These are phyloP conservation scores for Nitzschia sp. DNA, from an alignment of 108 stramenopile genomes.

Conservation along the genomic window DNA sequence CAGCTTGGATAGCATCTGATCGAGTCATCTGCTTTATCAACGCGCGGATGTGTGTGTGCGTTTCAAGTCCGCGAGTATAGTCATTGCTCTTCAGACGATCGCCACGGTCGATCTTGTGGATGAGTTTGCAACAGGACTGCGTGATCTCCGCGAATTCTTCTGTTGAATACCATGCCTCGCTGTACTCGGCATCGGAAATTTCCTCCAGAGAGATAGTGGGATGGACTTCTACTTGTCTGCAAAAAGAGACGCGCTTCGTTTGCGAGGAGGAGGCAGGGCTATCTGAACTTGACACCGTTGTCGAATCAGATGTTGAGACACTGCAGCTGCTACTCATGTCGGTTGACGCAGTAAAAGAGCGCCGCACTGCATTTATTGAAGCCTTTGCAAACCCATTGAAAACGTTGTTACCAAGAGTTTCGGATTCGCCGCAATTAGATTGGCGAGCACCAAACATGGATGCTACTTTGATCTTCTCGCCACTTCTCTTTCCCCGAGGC, in stretches of 20 bases:
- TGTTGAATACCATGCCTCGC: neutral
- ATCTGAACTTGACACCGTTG: neutral
- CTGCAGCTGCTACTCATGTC: neutral
- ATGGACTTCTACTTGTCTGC: neutral
- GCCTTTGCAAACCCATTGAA: neutral
- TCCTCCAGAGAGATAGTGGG: neutral
- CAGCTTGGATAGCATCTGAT: neutral
- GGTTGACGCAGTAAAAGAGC: neutral
- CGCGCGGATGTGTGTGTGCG: neutral
- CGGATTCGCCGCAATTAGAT: no score
- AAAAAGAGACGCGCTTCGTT: no score
- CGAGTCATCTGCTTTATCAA: neutral
- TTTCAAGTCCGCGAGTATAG: neutral
- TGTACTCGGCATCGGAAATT: neutral
- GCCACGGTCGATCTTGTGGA: neutral
- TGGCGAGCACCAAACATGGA: no score
- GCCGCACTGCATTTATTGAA: neutral
- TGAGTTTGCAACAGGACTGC: neutral
- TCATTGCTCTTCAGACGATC: neutral
- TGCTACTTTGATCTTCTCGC: no score
- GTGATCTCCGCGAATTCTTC: constrained; percentile 8
- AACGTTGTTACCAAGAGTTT: neutral
- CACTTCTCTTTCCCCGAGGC: no score
- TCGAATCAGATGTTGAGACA: no score
- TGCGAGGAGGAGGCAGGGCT: neutral